Percentiles rank a stretch among this genome's conserved stretches.
These are phyloP conservation scores for Fusarium drepaniforme DNA, from an alignment of 2,329 filamentous ascomycete species.

Conservation along the genomic window DNA sequence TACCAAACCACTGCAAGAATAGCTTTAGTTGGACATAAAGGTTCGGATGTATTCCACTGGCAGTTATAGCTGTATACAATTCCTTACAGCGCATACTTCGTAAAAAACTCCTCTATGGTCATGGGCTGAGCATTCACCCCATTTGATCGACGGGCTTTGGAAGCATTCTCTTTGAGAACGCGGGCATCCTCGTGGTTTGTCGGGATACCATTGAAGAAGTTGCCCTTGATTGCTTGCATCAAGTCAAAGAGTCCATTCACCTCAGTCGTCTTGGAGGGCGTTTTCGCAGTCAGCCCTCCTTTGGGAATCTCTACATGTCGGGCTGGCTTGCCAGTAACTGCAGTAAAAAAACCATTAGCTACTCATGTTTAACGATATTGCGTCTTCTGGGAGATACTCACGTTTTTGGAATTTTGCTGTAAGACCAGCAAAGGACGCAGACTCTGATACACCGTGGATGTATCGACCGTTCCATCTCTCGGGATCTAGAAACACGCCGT, in stretches of 20 bases:
- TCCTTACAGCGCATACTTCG: background rate
- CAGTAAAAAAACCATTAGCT: background rate
- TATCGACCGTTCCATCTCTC: constrained; percentile 1
- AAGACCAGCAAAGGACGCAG: background rate
- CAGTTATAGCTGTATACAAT: background rate
- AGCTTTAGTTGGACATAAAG: too few relatives aligned
- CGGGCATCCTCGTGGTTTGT: background rate
- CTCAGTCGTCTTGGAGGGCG: background rate
- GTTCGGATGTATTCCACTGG: background rate
- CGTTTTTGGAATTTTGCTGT: background rate
- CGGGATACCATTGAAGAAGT: background rate
- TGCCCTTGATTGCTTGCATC: background rate
- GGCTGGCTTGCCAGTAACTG: background rate
- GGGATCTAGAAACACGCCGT: constrained; percentile 5
- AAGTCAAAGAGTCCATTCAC: background rate
- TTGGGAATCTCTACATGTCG: background rate
- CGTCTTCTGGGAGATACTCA: background rate
- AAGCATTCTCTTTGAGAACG: background rate
- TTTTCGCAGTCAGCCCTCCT: background rate
- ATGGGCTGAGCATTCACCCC: background rate
- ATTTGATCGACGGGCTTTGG: background rate
- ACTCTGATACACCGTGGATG: background rate
- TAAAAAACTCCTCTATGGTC: background rate
- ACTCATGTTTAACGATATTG: background rate
- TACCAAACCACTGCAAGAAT: too few relatives aligned